Conservation (phyloP, 129 eudicot genomes). For the Apium graveolens region DNA sequence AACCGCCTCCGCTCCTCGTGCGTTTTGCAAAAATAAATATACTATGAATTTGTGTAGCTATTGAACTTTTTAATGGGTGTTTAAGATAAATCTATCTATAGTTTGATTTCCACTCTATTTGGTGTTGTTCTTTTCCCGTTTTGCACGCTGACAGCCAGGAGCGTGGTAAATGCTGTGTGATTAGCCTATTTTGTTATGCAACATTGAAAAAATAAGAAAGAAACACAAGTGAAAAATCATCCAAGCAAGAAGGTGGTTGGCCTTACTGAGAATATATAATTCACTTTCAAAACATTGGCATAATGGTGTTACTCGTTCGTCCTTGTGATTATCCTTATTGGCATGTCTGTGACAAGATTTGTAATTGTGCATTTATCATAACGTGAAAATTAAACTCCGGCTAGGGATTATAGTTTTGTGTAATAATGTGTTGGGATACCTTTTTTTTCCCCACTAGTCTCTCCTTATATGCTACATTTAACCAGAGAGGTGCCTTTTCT, state of each 20-base stretch:
- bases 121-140: background rate
- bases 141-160: constrained; percentile 1
- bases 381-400: too few relatives aligned
- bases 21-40: background rate
- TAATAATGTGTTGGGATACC: background rate
- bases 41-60: background rate
- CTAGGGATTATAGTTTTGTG: background rate
- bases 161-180: background rate
- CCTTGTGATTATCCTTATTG: background rate
- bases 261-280: background rate
- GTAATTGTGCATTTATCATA: background rate
- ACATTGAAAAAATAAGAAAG: background rate
- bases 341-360: background rate
- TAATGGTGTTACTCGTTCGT: background rate
- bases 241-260: background rate
- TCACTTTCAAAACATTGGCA: background rate
- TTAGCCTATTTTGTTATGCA: background rate
- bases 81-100: background rate
- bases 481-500: background rate
- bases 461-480: background rate
- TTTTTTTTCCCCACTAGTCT: background rate
- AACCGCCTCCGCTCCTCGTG: background rate
- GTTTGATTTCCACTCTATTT: background rate
- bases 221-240: background rate
- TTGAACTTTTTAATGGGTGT: background rate